Evolutionary conservation across 2,329 filamentous ascomycete genomes (phyloP).

Genomic region (Ascochyta viciae-villosae): DNA sequence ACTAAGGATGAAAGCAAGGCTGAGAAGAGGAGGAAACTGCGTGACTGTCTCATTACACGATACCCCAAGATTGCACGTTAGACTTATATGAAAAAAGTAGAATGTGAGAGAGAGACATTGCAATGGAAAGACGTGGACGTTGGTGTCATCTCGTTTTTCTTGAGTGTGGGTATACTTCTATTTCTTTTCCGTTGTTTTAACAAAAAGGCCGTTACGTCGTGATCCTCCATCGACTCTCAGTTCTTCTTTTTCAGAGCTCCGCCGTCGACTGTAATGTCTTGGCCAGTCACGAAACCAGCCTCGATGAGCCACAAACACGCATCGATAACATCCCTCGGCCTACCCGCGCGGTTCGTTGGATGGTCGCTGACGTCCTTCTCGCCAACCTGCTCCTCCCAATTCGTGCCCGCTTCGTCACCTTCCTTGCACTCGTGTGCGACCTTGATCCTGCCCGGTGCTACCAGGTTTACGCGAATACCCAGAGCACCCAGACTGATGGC

Average conservation of each 20-base stretch:
- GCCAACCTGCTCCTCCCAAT: slow-evolving; percentile 48
- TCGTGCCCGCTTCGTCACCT: slow-evolving; percentile 52
- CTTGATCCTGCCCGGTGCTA: slow-evolving; percentile 57
- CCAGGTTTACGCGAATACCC: slow-evolving; percentile 57
- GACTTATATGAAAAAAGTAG: neutral
- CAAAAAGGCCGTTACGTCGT: neutral
- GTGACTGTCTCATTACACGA: slow-evolving; percentile 5
- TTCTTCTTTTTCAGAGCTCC: slow-evolving; percentile 48
- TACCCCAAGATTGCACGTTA: slow-evolving; percentile 4
- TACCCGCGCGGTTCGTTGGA: slow-evolving; percentile 54
- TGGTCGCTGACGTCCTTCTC: slow-evolving; percentile 54
- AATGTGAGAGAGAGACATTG: neutral
- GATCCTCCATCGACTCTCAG: neutral
- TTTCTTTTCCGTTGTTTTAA: neutral
- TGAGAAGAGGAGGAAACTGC: neutral
- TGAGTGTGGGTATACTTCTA: neutral
- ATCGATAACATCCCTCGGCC: slow-evolving; percentile 56
- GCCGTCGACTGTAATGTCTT: slow-evolving; percentile 49
- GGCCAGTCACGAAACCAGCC: slow-evolving; percentile 50
- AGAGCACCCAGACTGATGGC: slow-evolving; percentile 54
- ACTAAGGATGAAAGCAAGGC: slow-evolving; percentile 21
- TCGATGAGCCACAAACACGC: slow-evolving; percentile 52
- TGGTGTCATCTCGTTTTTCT: neutral
- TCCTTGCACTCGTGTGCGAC: slow-evolving; percentile 56
- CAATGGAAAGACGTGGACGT: neutral